Conservation (phyloP, 116 monocot species). For the Iris pallida region DNA sequence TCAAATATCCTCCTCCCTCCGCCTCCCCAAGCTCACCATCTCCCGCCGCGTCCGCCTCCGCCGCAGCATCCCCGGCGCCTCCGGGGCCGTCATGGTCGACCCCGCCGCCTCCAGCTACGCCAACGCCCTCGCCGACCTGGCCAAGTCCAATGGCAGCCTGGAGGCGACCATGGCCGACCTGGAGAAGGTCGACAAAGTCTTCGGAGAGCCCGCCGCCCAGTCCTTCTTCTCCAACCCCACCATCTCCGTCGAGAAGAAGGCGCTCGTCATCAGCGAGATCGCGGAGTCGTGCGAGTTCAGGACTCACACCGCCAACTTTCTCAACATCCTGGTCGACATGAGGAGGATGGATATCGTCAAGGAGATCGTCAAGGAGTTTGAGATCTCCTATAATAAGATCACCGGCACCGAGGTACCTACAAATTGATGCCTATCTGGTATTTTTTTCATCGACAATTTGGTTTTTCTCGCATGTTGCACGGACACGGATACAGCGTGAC, state of each 20-base stretch:
- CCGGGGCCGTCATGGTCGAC: slow-evolving; percentile 36
- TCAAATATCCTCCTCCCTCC: slow-evolving; percentile 16
- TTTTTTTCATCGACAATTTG: not conserved
- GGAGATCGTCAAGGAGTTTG: slow-evolving; percentile 76
- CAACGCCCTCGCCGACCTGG: slow-evolving; percentile 53
- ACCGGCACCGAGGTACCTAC: slow-evolving; percentile 82
- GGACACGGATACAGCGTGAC: too few species aligned
- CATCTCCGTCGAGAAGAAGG: slow-evolving; percentile 45
- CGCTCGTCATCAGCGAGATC: slow-evolving; percentile 42
- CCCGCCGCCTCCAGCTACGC: slow-evolving; percentile 62
- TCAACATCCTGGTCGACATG: slow-evolving; percentile 65
- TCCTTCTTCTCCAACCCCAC: slow-evolving; percentile 69
- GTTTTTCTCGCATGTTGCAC: too few species aligned
- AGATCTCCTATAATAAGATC: slow-evolving; percentile 44
- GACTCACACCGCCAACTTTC: slow-evolving; percentile 60
- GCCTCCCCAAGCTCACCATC: slow-evolving; percentile 9
- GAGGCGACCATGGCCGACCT: slow-evolving; percentile 59
- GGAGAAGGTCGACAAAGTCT: slow-evolving; percentile 70
- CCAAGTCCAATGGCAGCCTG: slow-evolving; percentile 41
- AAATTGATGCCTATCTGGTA: not conserved
- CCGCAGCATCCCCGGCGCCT: slow-evolving; percentile 16
- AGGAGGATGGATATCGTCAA: slow-evolving; percentile 40
- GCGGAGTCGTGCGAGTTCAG: slow-evolving; percentile 39
- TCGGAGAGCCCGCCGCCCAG: slow-evolving; percentile 34
- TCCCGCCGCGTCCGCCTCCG: slow-evolving; percentile 5